Evolutionary conservation across 1,284 basidiomycete genomes (phyloP), one percentile per base, ranked within the genome.

Genomic region (Cutaneotrichosporon sp.): DNA sequence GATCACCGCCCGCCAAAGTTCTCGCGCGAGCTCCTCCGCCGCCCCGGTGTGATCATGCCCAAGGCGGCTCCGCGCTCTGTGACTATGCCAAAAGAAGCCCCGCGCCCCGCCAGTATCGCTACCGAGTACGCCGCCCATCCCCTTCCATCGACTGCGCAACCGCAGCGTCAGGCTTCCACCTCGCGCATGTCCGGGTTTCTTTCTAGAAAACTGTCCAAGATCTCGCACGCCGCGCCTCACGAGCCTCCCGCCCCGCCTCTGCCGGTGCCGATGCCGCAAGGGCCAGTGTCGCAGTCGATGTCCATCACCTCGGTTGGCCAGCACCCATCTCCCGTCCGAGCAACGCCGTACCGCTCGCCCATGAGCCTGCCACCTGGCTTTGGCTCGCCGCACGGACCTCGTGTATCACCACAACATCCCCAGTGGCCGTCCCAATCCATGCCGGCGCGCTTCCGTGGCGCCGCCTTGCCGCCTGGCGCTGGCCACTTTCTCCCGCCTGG

Each of bases 1-100:
- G 64, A 66, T n/a, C 26, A 26, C 32, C 38, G 40, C n/a, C 58
- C 65, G 22, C 65, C 65, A 16, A 66, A 56, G 22, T 66, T 66
- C 38, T 63, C 62, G 5, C 65, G 65, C 11, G 26, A 56, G 1
- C 47, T 47, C 2, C 55, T 66, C 5, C 55, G 62, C 4, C 32
- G 40, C 13, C 22, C 50, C 13, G 61, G 59, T 10, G 62, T 66
- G 5, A 47, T 66, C 51, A 61, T 66, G 61, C 65, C 65, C 0
- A 60, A 57, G 3, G 18, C 65, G 0, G 65, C 65, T 8, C 26
- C 50, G 10, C 40, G 56, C 3, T 47, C 61, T 26, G 26, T 26
- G 26, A 26, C 26, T 26, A 26, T 26, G 26, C 26, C 26, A 26
- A 26, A 26, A 26, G 26, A 26, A 26, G 26, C 26, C 26, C 1